Evolutionary conservation across 345 rosid species (phyloP).

Genomic region (Pugionium cornutum): DNA sequence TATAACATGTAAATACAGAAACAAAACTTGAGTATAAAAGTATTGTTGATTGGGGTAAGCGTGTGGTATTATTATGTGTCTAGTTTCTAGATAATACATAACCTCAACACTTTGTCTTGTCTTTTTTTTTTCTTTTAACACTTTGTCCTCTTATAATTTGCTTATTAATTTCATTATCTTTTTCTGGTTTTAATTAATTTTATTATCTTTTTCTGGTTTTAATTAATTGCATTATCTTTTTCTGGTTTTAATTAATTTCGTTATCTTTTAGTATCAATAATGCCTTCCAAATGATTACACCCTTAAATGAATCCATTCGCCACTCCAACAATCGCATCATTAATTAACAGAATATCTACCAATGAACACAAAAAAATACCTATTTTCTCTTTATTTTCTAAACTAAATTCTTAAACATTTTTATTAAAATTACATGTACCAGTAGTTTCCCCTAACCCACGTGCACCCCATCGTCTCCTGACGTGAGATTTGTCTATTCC

Average conservation of each 20-base stretch:
- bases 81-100: constrained; percentile 14
- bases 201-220: too few species aligned
- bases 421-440: constrained; percentile 8
- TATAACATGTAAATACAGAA: too few species aligned
- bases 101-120: constrained; percentile 12
- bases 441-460: constrained; percentile 29
- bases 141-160: constrained; percentile 23
- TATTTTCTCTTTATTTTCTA: background rate
- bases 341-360: constrained; percentile 21
- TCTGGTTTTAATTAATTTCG: too few species aligned
- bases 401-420: constrained; percentile 5
- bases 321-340: constrained; percentile 19
- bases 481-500: constrained; percentile 24
- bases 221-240: background rate
- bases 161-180: constrained; percentile 25
- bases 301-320: constrained; percentile 9
- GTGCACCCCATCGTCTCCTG: constrained; percentile 38
- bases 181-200: too few species aligned
- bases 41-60: background rate
- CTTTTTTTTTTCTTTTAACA: background rate
- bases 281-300: constrained; percentile 24
- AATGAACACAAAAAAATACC: background rate
- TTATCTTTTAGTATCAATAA: constrained; percentile 21
- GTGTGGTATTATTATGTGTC: background rate
- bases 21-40: too few species aligned